Base-by-base conservation (phyloP, 1,284 basidiomycete genomes). In the Leccinum solheimii region DNA sequence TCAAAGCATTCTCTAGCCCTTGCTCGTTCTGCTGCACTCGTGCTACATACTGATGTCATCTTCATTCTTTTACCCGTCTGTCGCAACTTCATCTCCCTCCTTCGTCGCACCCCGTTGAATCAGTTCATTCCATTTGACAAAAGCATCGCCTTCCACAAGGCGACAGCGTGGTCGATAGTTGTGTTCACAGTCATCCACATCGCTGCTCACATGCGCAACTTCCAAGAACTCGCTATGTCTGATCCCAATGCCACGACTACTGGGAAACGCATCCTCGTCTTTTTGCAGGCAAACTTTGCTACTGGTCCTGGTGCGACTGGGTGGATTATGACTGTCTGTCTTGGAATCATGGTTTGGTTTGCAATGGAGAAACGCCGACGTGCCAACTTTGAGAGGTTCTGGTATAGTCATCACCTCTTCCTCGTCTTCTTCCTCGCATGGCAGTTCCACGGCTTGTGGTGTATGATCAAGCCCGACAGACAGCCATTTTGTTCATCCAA, bases 361-460 rank as follows among this genome's bases (percentile, higher is more conserved):
- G 90, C 94, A 1, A 80, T 85, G 68, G 93, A 95, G 77, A 94
- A 91, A 78, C 79, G 83, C 19, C 84, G 88, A 59, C 81, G 86
- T 60, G 83, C 84, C 8, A 81, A 86, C 69, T 95, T 92, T 71
- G 92, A 95, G 77, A 77, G 83, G 69, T 96, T 96, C 80, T 95
- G 92, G 91, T 95, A 94, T 77, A 84, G 86, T 14, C 92, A 94
- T 74, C 92, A 94, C 75, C 81, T 97, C 57, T 95, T 94, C 80
- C 86, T 95, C 69, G 72, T 92, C 64, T 95, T 95, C 83, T 97
- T 97, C 80, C 83, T 93, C 73, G 80, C 81, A 69, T 96, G 94
- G 94, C 94, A 96, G 75, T 80, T 95, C 40, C 94, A 96, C 72
- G 94, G 94, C 59, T 91, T 95, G 90, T 95, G 94, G 84, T 95